Percentiles rank a stretch among this genome's conserved stretches.
Evolutionary conservation across 2,329 filamentous ascomycete species (phyloP).

Genomic region (Rutstroemia sp.): DNA sequence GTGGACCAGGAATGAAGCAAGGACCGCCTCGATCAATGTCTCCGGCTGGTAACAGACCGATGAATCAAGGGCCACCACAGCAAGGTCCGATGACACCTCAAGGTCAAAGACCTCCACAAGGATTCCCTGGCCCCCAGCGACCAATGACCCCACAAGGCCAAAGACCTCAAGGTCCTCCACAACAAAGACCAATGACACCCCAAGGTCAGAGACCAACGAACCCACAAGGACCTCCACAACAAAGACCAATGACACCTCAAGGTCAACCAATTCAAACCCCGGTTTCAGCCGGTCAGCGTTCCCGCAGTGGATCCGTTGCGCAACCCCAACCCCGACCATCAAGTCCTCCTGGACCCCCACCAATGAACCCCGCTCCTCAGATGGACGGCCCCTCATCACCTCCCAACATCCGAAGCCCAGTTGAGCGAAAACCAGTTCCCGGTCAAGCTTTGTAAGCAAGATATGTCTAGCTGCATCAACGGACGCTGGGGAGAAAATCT

Average conservation of each 20-base stretch:
- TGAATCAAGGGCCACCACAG: neutral
- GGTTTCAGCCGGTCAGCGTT: constrained; percentile 10
- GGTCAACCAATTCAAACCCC: neutral
- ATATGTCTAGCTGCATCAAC: neutral
- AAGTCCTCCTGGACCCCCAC: constrained; percentile 18
- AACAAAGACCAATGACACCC: constrained; percentile 1
- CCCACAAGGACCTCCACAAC: neutral
- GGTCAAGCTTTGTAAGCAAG: constrained; percentile 26
- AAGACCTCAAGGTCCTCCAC: neutral
- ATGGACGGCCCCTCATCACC: constrained; percentile 4
- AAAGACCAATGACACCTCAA: constrained; percentile 5
- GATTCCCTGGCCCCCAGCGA: neutral
- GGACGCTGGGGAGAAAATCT: constrained; percentile 1
- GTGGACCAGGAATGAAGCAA: neutral
- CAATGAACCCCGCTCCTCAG: constrained; percentile 20
- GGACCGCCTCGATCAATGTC: constrained; percentile 9
- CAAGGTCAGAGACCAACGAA: constrained; percentile 8
- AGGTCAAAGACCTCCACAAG: neutral
- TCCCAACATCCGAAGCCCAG: neutral
- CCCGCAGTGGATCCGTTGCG: constrained; percentile 18
- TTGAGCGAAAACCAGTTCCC: constrained; percentile 26
- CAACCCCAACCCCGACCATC: constrained; percentile 17
- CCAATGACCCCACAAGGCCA: constrained; percentile 9
- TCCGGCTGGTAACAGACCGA: constrained; percentile 9
- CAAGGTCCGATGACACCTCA: neutral